Conservation (phyloP, 129 eudicot genomes). For the Chrysanthemum seticuspe region DNA sequence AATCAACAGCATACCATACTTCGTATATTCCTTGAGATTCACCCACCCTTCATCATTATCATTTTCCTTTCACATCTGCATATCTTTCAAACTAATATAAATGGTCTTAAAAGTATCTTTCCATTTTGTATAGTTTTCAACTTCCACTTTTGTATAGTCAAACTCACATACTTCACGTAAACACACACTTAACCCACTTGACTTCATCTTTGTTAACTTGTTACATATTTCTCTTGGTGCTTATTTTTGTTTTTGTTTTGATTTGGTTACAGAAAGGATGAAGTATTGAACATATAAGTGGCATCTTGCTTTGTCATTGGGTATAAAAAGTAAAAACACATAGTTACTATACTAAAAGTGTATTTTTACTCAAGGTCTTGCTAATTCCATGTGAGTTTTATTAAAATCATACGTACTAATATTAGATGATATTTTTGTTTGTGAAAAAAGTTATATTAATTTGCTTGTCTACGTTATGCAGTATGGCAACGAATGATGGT, state of each 20-base stretch:
- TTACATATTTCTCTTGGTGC: neutral
- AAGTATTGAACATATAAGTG: slow-evolving; percentile 1
- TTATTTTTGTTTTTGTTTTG: slow-evolving; percentile 4
- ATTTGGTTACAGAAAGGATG: neutral
- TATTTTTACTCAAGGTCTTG: neutral
- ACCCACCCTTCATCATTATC: neutral
- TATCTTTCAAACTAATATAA: neutral
- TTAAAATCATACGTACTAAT: neutral
- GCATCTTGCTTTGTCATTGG: slow-evolving; percentile 13
- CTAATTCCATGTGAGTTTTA: neutral
- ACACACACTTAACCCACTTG: slow-evolving; percentile 7
- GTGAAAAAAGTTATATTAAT: no score
- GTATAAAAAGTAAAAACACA: neutral
- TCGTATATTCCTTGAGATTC: neutral
- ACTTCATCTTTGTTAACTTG: slow-evolving; percentile 19
- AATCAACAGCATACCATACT: neutral
- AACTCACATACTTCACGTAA: slow-evolving; percentile 16
- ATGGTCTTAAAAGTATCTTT: slow-evolving; percentile 19
- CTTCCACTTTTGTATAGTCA: slow-evolving; percentile 18
- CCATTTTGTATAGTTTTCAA: neutral
- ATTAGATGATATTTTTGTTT: neutral
- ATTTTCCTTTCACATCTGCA: slow-evolving; percentile 14
- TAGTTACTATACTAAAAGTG: neutral
- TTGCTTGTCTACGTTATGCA: slow-evolving; percentile 14
- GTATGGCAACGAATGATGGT: slow-evolving; percentile 25